Base-by-base conservation (phyloP, 768 basidiomycete species). In the Calocybe indica region DNA sequence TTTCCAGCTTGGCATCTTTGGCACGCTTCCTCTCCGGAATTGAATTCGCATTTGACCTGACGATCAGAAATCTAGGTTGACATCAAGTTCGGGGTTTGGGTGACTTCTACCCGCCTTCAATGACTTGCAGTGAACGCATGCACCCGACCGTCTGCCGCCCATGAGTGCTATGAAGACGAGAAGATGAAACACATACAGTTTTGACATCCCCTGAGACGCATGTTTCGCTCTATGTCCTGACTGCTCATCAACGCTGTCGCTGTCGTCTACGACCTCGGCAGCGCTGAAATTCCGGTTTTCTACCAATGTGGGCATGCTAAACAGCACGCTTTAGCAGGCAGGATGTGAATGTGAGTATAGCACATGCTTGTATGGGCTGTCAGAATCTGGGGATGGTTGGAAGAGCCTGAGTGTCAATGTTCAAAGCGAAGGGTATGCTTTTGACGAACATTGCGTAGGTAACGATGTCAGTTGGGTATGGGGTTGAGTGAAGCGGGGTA, bases 41-140 rank as follows among this genome's bases (percentile, higher is more conserved):
- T 62, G 50, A 72, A 73, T 59, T 78, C 72, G 46, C 79, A 82
- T 55, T 73, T 68, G 49, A 80, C 78, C 78, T 79, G 47, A 22
- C 8, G 34, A 32, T n/a, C 14, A 11, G 36, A 37, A 11, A 11
- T 37, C 11, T 14, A 37, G 36, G 36, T 11, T 37, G 36, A 37
- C 36, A 14, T 37, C 14, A 37, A 37, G 31, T 15, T 50, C 40
- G 43, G 35, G 12, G 30, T 7, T 22, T 22, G 30, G 6, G n/a
- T 40, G 6, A 46, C 41, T 28, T 35, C 14, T 28, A 54, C 62
- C 40, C 42, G 76, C 79, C 61, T 79, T 80, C 38, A 79, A 67
- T 5, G 75, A 74, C 60, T 80, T 79, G 61, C 79, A 80, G 49
- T 79, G 74, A 28, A 75, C 71, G 59, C 78, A 79, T 30, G 78